Evolutionary conservation across 2,329 filamentous ascomycete genomes (phyloP).

Genomic region (Neonectria punicea): DNA sequence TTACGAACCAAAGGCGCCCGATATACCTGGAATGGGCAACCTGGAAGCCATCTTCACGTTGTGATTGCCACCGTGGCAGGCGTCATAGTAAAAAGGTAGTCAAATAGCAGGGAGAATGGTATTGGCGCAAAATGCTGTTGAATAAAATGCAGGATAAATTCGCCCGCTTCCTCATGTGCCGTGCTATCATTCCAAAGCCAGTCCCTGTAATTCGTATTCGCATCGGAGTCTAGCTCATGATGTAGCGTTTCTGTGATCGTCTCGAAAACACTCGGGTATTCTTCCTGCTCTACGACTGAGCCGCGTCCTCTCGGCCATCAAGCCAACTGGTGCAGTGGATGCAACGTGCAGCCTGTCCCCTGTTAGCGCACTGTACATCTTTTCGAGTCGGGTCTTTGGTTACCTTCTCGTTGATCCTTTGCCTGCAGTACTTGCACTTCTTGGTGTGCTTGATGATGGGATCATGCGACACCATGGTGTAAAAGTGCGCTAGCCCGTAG

Average conservation of each 20-base stretch:
- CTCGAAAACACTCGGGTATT: not conserved
- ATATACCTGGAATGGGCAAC: not conserved
- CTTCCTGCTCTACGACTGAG: not conserved
- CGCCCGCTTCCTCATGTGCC: not conserved
- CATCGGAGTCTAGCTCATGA: not conserved
- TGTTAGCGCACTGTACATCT: conserved; percentile 16
- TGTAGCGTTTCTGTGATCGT: not conserved
- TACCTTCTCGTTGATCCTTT: conserved; percentile 72
- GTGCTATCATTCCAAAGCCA: not conserved
- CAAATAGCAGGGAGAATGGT: not conserved
- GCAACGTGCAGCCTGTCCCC: conserved; percentile 54
- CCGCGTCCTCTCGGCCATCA: conserved; percentile 59
- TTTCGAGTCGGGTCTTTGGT: conserved; percentile 18
- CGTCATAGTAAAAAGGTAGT: not conserved
- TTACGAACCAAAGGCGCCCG: not conserved
- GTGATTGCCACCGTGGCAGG: not conserved
- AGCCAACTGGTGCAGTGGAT: conserved; percentile 63
- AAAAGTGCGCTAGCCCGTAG: conserved; percentile 71
- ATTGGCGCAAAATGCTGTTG: not conserved
- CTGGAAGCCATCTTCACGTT: too few relatives aligned
- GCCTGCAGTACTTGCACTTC: conserved; percentile 75
- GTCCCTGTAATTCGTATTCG: not conserved
- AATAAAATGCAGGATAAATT: not conserved
- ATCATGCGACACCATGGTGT: conserved; percentile 70
- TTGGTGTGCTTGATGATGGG: conserved; percentile 77